Evolutionary conservation across 2,329 filamentous ascomycete species (phyloP), one percentile per base, ranked within the genome.

Genomic region (Cladobotryum protrusum): DNA sequence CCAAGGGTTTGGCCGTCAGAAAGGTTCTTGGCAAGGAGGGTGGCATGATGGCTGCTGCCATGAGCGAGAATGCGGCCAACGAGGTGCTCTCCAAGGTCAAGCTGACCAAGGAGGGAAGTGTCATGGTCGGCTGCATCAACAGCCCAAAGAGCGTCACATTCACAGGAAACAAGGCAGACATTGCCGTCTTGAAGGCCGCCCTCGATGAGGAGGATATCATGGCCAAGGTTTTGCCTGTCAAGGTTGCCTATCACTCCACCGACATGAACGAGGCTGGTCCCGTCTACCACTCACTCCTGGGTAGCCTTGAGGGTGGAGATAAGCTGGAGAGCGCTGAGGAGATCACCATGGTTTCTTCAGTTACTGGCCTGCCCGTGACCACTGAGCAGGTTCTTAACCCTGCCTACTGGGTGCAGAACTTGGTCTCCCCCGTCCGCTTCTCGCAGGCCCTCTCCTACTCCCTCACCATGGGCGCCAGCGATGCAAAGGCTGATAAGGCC

Each of bases 121-220:
- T 65, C 5, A 60, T 57, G 19, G 59, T 71, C 12, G 69, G 68
- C 2, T 68, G 64, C 32, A 59, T 59, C 43, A 65, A 64, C 54
- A 57, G 53, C 24, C 59, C 61, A 2, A 54, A 53, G 7, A 63
- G 50, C 43, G 55, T 64, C 35, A 64, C 62, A 3, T 41, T 64
- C 0, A 59, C 57, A n/a, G 63, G 62, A 39, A 61, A 64, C 35
- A 52, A 51, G 29, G 57, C 57, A 18, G 59, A 56, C 39, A 55
- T 62, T 50, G 24, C 52, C 20, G 51, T 63, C 44, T 48, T 62
- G 15, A 56, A 60, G 44, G 52, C 51, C 5, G 43, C 47, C 14
- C 47, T 63, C 5, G 46, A 48, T 1, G 56, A 58, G 36, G 52
- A 49, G 19, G 56, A 59, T 39, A 52, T 57, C 15, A 63, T 63